Percentiles rank a stretch among this genome's conserved stretches.
Conservation (phyloP, 371 early-diverging fungal genomes). For the Apophysomyces ossiformis region DNA sequence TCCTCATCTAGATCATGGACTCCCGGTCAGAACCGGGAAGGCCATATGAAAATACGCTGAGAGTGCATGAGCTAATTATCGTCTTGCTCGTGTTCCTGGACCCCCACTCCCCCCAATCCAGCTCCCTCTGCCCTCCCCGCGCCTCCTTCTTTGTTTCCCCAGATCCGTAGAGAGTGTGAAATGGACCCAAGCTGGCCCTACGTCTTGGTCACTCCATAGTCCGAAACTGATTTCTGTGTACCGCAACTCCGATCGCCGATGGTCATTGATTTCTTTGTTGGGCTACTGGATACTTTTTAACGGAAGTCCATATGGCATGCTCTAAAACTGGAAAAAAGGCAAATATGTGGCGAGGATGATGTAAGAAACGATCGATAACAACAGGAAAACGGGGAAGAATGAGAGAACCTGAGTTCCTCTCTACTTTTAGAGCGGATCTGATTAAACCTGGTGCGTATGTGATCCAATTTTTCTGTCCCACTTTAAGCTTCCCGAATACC, state of each 20-base stretch:
- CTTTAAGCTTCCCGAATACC: neutral
- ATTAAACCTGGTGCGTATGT: no score
- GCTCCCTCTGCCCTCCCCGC: neutral
- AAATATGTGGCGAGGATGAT: neutral
- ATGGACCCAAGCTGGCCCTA: conserved; percentile 6
- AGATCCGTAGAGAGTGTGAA: neutral
- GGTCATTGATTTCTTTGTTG: no score
- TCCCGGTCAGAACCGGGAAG: conserved; percentile 10
- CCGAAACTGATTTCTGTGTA: neutral
- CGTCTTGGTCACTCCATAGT: conserved; percentile 2
- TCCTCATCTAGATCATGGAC: neutral
- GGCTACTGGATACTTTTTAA: no score
- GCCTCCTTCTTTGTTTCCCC: conserved; percentile 5
- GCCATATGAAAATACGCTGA: conserved; percentile 9
- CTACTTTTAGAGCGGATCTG: neutral
- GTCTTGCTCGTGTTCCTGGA: conserved; percentile 2
- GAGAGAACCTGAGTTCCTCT: no score
- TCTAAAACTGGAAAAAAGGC: neutral
- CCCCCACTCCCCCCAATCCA: no score
- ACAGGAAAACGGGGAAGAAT: neutral
- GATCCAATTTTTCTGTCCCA: neutral
- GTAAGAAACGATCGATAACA: conserved; percentile 2
- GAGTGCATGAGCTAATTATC: conserved; percentile 5
- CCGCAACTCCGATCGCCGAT: neutral
- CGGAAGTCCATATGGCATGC: no score